Percentiles rank a stretch among this genome's conserved stretches.
phyloP scores from a whole-genome alignment of 139 green algal genomes.

The Picochlorum costavermella region DNA sequence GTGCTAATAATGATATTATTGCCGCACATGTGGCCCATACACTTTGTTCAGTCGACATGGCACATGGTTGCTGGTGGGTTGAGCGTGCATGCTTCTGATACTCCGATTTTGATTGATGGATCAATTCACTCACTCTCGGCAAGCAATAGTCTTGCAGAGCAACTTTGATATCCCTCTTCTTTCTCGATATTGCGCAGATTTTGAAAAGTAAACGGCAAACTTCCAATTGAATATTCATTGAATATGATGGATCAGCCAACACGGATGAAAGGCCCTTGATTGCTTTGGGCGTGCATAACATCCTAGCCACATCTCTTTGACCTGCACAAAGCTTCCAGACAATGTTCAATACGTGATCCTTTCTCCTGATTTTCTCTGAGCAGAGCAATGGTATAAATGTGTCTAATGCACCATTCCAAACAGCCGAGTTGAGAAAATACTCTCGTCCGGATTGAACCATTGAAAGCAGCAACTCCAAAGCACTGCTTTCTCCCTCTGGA shows the following conservation, averaged over 20 bases:
- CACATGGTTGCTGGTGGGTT: background rate
- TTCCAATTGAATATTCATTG: background rate
- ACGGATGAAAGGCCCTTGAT: constrained; percentile 17
- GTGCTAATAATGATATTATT: background rate
- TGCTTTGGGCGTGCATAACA: constrained; percentile 3
- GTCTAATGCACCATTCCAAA: background rate
- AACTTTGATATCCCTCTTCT: background rate
- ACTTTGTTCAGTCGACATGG: background rate
- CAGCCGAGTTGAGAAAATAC: constrained; percentile 1
- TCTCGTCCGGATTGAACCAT: background rate
- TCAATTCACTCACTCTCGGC: constrained; percentile 2
- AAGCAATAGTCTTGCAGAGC: constrained; percentile 4
- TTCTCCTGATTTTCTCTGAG: background rate
- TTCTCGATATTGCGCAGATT: background rate
- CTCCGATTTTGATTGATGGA: constrained; percentile 4
- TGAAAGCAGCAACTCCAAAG: background rate
- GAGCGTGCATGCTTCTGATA: background rate
- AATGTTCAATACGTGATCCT: too few relatives aligned
- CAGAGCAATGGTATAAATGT: background rate
- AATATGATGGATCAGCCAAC: constrained; percentile 5
- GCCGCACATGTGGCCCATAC: background rate
- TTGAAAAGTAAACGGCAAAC: background rate
- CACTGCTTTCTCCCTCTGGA: too few relatives aligned
- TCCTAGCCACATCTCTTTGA: background rate
- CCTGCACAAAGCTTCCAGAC: background rate